Evolutionary conservation across 2,329 filamentous ascomycete species (phyloP), one percentile per base, ranked within the genome.

Genomic region (Drechslera avenae): DNA sequence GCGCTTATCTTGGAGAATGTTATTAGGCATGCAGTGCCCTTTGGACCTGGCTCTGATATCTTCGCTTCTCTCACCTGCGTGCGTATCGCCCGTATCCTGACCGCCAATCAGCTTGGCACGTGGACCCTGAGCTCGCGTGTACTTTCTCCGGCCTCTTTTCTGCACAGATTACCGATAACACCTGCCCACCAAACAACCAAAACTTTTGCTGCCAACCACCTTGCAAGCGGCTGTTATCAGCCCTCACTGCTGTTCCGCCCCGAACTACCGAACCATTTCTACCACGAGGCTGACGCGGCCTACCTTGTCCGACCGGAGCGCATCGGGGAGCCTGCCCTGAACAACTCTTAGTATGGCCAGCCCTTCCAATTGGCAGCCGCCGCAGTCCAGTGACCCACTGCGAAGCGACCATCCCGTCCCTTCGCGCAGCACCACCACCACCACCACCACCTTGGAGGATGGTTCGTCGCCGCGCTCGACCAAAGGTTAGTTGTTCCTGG

Each of bases 71-170:
- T 28, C 6, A 13, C 16, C 23, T 41, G 14, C 9, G 40, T 35
- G 37, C 37, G 26, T 50, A 39, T 43, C 37, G 32, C 23, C 23
- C 36, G 16, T 40, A 43, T 49, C 46, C 51, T 49, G 45, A 46
- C 54, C 46, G 52, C 57, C 66, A 67, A 64, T 66, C 60, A 56
- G 45, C 54, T 63, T 60, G 63, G 67, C 67, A 71, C 67, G 66
- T 72, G 66, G 54, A 46, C 55, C 46, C 54, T 54, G 52, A 54
- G 52, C 52, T 57, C 50, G 52, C 57, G 47, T 52, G 47, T 39
- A 50, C 45, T 47, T 49, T 28, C 50, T 44, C 32, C 39, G 34
- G 26, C 50, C 43, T 34, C 43, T 36, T 23, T 37, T 19, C 36
- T 40, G 39, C 42, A 35, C 44, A 47, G 41, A 28, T 18, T 39